Conservation (phyloP, 257 asterid species). For the Marsdenia floribunda region DNA sequence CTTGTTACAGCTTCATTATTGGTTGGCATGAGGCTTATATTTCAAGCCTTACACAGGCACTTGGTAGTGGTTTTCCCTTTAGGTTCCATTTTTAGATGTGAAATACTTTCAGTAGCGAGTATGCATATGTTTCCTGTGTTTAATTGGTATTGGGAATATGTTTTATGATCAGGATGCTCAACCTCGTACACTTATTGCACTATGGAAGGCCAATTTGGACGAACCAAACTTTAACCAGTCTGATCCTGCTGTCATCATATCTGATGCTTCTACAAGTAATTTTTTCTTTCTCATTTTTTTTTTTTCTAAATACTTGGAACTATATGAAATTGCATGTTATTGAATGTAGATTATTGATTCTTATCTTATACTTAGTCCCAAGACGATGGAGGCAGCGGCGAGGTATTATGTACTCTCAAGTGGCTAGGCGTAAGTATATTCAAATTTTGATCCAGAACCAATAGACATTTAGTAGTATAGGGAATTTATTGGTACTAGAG, state of each 20-base stretch:
- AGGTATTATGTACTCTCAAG: constrained; percentile 60
- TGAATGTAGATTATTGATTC: constrained; percentile 29
- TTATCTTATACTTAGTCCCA: constrained; percentile 62
- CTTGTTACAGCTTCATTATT: background rate
- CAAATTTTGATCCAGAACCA: constrained; percentile 27
- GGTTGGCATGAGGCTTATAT: background rate
- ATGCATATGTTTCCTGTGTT: background rate
- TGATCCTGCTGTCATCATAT: constrained; percentile 64
- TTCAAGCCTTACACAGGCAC: background rate
- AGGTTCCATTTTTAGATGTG: background rate
- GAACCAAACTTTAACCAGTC: constrained; percentile 72
- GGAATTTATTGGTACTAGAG: constrained; percentile 8
- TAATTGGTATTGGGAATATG: constrained; percentile 5
- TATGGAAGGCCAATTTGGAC: constrained; percentile 91
- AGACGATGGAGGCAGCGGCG: constrained; percentile 77
- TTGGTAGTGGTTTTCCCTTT: background rate
- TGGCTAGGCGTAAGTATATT: constrained; percentile 70
- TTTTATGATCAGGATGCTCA: constrained; percentile 68
- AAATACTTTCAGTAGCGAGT: background rate
- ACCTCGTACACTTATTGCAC: constrained; percentile 71
- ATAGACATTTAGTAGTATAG: constrained; percentile 6
- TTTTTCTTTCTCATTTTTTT: constrained; percentile 6
- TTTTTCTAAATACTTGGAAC: background rate
- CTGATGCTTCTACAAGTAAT: constrained; percentile 66
- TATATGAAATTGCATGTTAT: background rate